Base-by-base conservation (phyloP, 2,329 filamentous ascomycete species). In the Passalora sequoiae region DNA sequence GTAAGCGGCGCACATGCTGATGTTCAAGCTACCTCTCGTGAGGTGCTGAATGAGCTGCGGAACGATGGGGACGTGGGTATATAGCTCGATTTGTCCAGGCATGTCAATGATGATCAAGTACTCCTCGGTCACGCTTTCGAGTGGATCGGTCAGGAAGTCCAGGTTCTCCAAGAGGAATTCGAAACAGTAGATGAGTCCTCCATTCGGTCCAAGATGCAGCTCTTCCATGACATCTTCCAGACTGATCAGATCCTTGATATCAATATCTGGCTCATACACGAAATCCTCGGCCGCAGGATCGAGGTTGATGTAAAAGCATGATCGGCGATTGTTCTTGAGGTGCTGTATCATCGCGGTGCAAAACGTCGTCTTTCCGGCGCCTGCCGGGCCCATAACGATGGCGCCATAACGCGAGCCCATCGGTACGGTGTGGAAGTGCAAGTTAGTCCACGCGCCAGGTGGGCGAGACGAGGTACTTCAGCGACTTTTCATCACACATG, bases 21-120 rank as follows among this genome's bases (percentile, higher is more conserved):
- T 85, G 66, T 95, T 91, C 54, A 97, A 75, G 15, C 83, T 78
- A 6, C 89, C 89, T 8, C 84, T 80, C 30, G 84, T 88, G 39
- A 97, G 76, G 63, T 87, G 87, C 60, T 83, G 84, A 54, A 91
- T 82, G 36, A 98, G 78, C 15, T 81, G 79, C 1, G 92, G 92
- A 22, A 98, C 73, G 54, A 98, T 85, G 28, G 92, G 92, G 24
- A 97, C 86, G 65, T 98, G 92, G 2, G 91, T 97, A 70, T 97
- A 98, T 10, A 98, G 80, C 70, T 98, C 92, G 66, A 98, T 97
- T 71, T 98, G 92, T 44, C 92, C 92, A 0, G 92, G 92, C 86
- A 97, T 96, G 69, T 98, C 92, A 69, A 98, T 89, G 51, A 98
- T 86, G 66, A 97, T 94, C 51, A 98, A 78, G 66, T 95, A 96